Evolutionary conservation across 768 basidiomycete genomes (phyloP), one percentile per base, ranked within the genome.

Genomic region (Sarcodon aspratus): DNA sequence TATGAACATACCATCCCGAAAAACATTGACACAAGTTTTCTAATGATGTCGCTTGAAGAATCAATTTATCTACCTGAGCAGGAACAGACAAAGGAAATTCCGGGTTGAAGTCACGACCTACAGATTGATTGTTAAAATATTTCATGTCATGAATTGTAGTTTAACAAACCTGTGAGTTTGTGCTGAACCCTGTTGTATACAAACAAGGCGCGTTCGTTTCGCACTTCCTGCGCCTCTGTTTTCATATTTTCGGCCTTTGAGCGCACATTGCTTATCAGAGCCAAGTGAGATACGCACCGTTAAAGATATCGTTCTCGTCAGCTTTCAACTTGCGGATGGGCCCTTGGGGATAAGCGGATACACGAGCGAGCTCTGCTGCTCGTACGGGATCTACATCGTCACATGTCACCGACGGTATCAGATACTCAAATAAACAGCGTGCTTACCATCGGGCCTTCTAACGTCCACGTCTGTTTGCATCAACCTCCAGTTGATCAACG

Each of bases 11-110:
- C 93, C 92, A 95, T 63, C 93, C 93, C 52, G 91, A 88, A 71
- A 95, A 96, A 59, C 91, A 93, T 62, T 95, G 94, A 63, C 92
- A 96, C 2, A 98, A 78, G 63, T 98, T 96, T 64, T 97, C 94
- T 40, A 97, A 64, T 11, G 89, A 84, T 4, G 88, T 96, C 5
- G 96, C 91, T 63, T 98, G 91, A 53, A 82, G 75, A 53, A 99
- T 97, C 47, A 99, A 71, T 62, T 86, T 85, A 59, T 93, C 89
- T 10, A 99, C 96, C 64, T 99, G 96, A 9, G 71, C 76, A 21
- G 73, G 67, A n/a, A 97, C 87, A 8, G 73, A 67, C 44, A 98
- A 72, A 1, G 73, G 69, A 44, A 79, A 67, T 5, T 89, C 82
- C 0, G 91, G 87, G 59, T 95, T 88, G 71, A 98, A 98, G 61